Conservation (phyloP, 2,329 filamentous ascomycete species). For the Monilinia fructigena region DNA sequence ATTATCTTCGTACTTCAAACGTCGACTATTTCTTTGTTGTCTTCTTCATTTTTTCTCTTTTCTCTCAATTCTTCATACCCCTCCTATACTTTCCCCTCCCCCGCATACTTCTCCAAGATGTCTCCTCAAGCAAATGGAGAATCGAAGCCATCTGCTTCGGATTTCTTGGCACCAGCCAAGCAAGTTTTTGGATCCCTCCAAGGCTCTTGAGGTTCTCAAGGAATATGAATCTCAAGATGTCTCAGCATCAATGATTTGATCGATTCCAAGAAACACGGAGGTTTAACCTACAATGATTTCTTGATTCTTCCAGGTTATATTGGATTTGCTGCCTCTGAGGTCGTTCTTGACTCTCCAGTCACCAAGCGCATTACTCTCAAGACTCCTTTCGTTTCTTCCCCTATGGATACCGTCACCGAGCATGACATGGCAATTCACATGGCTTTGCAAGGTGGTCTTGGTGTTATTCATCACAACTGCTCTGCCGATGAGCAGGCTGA, state of each 20-base stretch:
- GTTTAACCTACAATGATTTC: constrained; percentile 98
- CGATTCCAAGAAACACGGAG: constrained; percentile 87
- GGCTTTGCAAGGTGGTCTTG: constrained; percentile 80
- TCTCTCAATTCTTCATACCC: constrained; percentile 39
- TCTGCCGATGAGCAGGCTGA: constrained; percentile 95
- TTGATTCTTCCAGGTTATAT: constrained; percentile 95
- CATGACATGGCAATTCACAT: constrained; percentile 99
- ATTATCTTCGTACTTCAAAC: constrained; percentile 11
- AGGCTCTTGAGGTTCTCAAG: constrained; percentile 76
- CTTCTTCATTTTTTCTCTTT: constrained; percentile 33
- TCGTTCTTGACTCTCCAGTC: constrained; percentile 83
- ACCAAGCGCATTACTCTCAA: constrained; percentile 96
- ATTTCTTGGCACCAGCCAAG: constrained; percentile 43
- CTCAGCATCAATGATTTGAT: constrained; percentile 83
- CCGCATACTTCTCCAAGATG: constrained; percentile 52
- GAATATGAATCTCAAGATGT: constrained; percentile 78
- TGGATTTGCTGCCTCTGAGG: constrained; percentile 90
- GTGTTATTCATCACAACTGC: constrained; percentile 99
- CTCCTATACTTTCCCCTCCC: constrained; percentile 28
- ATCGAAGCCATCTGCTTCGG: constrained; percentile 44
- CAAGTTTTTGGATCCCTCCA: constrained; percentile 65
- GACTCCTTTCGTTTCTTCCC: constrained; percentile 94
- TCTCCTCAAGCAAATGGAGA: constrained; percentile 65
- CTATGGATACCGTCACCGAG: constrained; percentile 99
- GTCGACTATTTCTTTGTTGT: constrained; percentile 43